phyloP scores from a whole-genome alignment of 2,329 filamentous ascomycete species.

The Dothistroma pini region DNA sequence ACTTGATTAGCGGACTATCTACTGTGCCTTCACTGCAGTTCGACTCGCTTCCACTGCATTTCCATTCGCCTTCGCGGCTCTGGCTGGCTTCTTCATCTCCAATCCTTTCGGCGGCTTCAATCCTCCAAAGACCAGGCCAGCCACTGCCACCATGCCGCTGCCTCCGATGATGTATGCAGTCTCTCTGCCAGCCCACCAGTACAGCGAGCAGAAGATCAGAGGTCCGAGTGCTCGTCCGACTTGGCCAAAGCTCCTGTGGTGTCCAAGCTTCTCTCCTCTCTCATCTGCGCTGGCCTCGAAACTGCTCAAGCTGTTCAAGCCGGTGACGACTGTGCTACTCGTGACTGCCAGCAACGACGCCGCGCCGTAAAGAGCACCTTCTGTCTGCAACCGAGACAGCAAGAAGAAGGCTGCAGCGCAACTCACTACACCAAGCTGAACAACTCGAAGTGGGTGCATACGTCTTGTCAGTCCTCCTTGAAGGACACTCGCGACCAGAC shows the following conservation, averaged over 20 bases:
- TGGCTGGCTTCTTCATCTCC: conserved; percentile 19
- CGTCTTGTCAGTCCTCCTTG: conserved; percentile 89
- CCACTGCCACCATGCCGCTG: conserved; percentile 72
- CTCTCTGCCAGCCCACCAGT: conserved; percentile 96
- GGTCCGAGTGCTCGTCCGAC: conserved; percentile 83
- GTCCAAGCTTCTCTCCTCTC: conserved; percentile 80
- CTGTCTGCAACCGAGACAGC: conserved; percentile 65
- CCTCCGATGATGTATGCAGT: conserved; percentile 79
- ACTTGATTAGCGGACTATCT: not conserved
- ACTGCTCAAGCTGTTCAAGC: conserved; percentile 84
- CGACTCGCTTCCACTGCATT: conserved; percentile 13
- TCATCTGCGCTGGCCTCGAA: conserved; percentile 80
- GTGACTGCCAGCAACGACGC: conserved; percentile 83
- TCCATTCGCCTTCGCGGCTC: conserved; percentile 16
- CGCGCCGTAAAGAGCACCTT: conserved; percentile 71
- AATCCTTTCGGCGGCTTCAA: conserved; percentile 59
- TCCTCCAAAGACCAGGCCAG: conserved; percentile 64
- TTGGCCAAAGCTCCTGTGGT: conserved; percentile 77
- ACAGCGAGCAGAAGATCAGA: conserved; percentile 85
- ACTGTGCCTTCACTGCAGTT: conserved; percentile 14
- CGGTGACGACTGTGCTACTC: conserved; percentile 90
- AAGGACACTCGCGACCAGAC: conserved; percentile 83
- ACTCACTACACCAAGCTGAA: conserved; percentile 72
- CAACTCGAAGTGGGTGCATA: conserved; percentile 73
- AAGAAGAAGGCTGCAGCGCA: conserved; percentile 78